Conservation (phyloP, 2,329 filamentous ascomycete species). For the Diaporthe sp. region DNA sequence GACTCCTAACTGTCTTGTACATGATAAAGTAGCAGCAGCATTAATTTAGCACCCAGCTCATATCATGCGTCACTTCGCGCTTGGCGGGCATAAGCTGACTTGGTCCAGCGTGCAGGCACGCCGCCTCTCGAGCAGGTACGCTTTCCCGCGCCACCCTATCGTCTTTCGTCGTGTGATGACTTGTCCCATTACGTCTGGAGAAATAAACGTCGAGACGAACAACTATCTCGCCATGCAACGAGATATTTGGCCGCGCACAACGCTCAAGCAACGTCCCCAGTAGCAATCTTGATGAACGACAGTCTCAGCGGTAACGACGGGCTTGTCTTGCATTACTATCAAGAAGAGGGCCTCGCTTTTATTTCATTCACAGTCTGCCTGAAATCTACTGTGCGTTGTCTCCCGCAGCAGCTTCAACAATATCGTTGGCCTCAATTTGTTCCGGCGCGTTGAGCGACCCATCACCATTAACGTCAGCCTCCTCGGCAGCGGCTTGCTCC, state of each 20-base stretch:
- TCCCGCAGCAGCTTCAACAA: slow-evolving; percentile 7
- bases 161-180: neutral
- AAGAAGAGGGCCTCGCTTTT: neutral
- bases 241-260: neutral
- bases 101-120: neutral
- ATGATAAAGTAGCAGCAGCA: no score
- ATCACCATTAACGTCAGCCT: slow-evolving; percentile 9
- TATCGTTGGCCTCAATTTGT: neutral
- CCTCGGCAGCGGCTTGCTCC: slow-evolving; percentile 18
- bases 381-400: neutral
- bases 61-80: neutral
- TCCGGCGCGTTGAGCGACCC: slow-evolving; percentile 9
- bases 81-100: neutral
- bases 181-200: no score
- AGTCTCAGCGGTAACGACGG: neutral
- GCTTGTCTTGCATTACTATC: neutral
- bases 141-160: neutral
- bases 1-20: no score
- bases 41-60: neutral
- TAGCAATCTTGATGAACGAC: neutral
- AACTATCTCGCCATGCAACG: neutral
- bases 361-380: neutral
- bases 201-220: neutral
- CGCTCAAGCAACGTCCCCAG: neutral
- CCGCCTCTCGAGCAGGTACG: neutral